These are phyloP conservation scores for Ilex paraguariensis DNA, from an alignment of 305 asterid genomes.

Conservation along the genomic window DNA sequence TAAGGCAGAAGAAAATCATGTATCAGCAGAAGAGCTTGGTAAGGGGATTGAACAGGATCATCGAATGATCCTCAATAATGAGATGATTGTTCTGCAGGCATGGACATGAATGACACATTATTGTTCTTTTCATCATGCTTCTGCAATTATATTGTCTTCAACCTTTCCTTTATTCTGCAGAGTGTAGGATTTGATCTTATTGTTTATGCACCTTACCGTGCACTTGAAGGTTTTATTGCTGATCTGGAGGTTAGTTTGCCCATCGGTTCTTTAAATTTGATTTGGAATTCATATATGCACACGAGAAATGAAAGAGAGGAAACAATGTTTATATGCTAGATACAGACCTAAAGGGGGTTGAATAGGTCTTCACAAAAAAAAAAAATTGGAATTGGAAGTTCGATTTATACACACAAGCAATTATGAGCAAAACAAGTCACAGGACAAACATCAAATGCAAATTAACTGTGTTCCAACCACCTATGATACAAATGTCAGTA, in stretches of 20 bases:
- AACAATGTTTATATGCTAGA: background rate
- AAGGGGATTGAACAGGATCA: slow-evolving; percentile 93
- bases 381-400: too few species aligned
- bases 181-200: slow-evolving; percentile 91
- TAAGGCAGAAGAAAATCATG: slow-evolving; percentile 96
- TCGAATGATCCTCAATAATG: slow-evolving; percentile 74
- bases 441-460: too few species aligned
- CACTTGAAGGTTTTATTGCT: slow-evolving; percentile 73
- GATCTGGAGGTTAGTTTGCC: slow-evolving; percentile 60
- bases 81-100: slow-evolving; percentile 94
- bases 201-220: slow-evolving; percentile 87
- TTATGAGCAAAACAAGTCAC: too few species aligned
- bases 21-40: slow-evolving; percentile 97
- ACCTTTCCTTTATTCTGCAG: slow-evolving; percentile 37
- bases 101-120: slow-evolving; percentile 13
- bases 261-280: background rate
- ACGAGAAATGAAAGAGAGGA: background rate
- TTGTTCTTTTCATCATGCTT: slow-evolving; percentile 8
- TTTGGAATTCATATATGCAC: background rate
- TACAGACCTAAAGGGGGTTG: background rate
- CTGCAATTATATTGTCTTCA: slow-evolving; percentile 7
- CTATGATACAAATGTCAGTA: too few species aligned
- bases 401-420: too few species aligned
- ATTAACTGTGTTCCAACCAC: too few species aligned
- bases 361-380: background rate